phyloP scores from a whole-genome alignment of 495 filamentous ascomycete genomes.

The Hamigera avellanea region DNA sequence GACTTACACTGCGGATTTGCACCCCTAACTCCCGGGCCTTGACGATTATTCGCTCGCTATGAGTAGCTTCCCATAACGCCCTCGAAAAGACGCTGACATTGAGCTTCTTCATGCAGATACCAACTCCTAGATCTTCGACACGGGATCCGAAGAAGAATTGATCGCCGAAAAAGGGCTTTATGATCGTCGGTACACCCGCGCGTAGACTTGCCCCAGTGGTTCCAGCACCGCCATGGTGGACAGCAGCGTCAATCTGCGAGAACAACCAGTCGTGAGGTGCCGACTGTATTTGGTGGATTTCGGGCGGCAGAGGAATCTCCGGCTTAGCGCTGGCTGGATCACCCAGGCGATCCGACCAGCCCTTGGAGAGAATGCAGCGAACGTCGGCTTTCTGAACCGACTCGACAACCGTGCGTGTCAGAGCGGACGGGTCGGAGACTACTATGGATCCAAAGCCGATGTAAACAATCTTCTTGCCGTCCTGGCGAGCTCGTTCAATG shows the following conservation, averaged over 20 bases:
- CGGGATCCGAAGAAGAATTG: constrained; percentile 91
- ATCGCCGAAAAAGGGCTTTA: constrained; percentile 96
- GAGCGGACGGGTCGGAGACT: constrained; percentile 76
- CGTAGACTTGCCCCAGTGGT: constrained; percentile 91
- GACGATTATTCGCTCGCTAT: constrained; percentile 76
- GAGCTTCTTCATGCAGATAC: constrained; percentile 78
- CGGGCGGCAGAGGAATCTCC: constrained; percentile 64
- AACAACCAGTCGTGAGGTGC: constrained; percentile 98
- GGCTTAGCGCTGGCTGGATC: constrained; percentile 43
- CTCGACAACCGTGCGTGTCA: constrained; percentile 83
- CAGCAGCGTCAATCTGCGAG: constrained; percentile 83
- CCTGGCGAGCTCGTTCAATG: constrained; percentile 64
- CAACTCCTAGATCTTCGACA: constrained; percentile 86
- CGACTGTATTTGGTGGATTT: constrained; percentile 78
- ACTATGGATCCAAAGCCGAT: constrained; percentile 96
- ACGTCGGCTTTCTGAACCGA: constrained; percentile 88
- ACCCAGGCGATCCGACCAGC: constrained; percentile 91
- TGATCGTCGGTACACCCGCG: constrained; percentile 85
- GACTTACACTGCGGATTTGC: constrained; percentile 71
- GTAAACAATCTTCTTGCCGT: constrained; percentile 88
- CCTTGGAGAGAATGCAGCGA: constrained; percentile 89
- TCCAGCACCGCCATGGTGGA: constrained; percentile 88
- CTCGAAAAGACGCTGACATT: constrained; percentile 71
- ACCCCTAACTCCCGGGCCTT: constrained; percentile 74
- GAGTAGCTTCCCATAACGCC: constrained; percentile 85